Percentiles rank a stretch among this genome's conserved stretches.
phyloP scores from a whole-genome alignment of 2,329 filamentous ascomycete species.

The Ophiobolus disseminans region DNA sequence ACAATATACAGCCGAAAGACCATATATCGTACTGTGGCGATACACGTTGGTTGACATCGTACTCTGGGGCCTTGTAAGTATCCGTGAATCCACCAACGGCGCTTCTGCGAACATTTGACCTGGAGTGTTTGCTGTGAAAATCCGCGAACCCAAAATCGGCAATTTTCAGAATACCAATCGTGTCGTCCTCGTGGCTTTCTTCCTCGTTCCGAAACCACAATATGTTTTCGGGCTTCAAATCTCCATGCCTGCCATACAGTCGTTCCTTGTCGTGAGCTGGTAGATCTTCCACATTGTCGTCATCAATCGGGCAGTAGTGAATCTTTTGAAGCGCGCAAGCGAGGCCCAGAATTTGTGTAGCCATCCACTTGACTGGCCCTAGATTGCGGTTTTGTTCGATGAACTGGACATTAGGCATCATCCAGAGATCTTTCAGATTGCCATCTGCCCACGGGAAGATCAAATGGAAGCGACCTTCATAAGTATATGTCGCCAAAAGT shows the following conservation, averaged over 20 bases:
- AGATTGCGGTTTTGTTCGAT: not conserved
- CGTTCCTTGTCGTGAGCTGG: not conserved
- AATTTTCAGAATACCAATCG: slow-evolving; percentile 27
- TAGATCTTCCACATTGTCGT: not conserved
- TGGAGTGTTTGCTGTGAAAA: slow-evolving; percentile 44
- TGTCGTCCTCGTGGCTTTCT: not conserved
- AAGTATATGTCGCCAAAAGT: slow-evolving; percentile 14
- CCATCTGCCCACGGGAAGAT: slow-evolving; percentile 19
- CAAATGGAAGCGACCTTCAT: slow-evolving; percentile 5
- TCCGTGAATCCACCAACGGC: slow-evolving; percentile 17
- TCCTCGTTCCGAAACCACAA: slow-evolving; percentile 8
- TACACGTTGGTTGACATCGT: slow-evolving; percentile 32
- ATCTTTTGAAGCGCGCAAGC: slow-evolving; percentile 7
- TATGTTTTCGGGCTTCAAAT: slow-evolving; percentile 21
- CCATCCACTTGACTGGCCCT: slow-evolving; percentile 5
- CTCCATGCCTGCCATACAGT: slow-evolving; percentile 15
- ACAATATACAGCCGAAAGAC: slow-evolving; percentile 38
- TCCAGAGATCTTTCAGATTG: slow-evolving; percentile 12
- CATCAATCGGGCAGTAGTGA: slow-evolving; percentile 7
- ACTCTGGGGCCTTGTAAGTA: slow-evolving; percentile 53
- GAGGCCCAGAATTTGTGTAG: slow-evolving; percentile 10
- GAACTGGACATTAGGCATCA: not conserved
- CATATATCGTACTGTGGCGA: slow-evolving; percentile 48
- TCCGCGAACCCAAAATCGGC: slow-evolving; percentile 45
- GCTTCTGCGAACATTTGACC: slow-evolving; percentile 16